A percentile compares a stretch with the other conserved stretches of the same genome.
These are phyloP conservation scores for Capronia americana DNA, from an alignment of 2,329 filamentous ascomycete genomes.

Conservation along the genomic window DNA sequence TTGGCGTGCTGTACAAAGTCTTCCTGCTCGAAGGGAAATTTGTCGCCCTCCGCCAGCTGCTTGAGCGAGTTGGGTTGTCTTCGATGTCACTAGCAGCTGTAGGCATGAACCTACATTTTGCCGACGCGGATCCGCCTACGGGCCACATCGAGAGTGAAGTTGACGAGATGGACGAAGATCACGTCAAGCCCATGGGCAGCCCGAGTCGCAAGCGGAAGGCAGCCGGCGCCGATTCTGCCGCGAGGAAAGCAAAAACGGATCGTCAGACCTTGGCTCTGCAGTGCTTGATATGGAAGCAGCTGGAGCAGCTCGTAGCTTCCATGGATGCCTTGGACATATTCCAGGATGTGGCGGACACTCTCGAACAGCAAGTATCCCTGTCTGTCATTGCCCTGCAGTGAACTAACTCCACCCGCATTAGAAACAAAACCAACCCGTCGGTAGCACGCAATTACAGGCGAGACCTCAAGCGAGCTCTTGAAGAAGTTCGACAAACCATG, in stretches of 20 bases:
- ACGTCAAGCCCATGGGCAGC: slow-evolving; percentile 40
- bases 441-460: slow-evolving; percentile 59
- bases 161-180: slow-evolving; percentile 41
- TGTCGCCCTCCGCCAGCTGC: slow-evolving; percentile 62
- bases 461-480: slow-evolving; percentile 62
- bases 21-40: slow-evolving; percentile 73
- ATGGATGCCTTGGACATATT: slow-evolving; percentile 74
- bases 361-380: slow-evolving; percentile 48
- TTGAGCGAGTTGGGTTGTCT: slow-evolving; percentile 58
- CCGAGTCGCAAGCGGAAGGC: slow-evolving; percentile 39
- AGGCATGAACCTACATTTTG: slow-evolving; percentile 45
- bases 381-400: not conserved
- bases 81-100: slow-evolving; percentile 52
- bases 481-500: slow-evolving; percentile 63
- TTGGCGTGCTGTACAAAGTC: slow-evolving; percentile 77
- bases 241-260: slow-evolving; percentile 48
- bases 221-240: slow-evolving; percentile 39
- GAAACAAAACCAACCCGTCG: slow-evolving; percentile 43
- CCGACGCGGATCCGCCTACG: slow-evolving; percentile 37
- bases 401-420: slow-evolving; percentile 27
- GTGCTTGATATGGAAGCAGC: slow-evolving; percentile 69
- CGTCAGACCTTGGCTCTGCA: slow-evolving; percentile 57
- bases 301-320: slow-evolving; percentile 70
- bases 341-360: slow-evolving; percentile 59
- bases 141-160: slow-evolving; percentile 36